Evolutionary conservation across 768 basidiomycete genomes (phyloP).

Genomic region (Epithele typhae): DNA sequence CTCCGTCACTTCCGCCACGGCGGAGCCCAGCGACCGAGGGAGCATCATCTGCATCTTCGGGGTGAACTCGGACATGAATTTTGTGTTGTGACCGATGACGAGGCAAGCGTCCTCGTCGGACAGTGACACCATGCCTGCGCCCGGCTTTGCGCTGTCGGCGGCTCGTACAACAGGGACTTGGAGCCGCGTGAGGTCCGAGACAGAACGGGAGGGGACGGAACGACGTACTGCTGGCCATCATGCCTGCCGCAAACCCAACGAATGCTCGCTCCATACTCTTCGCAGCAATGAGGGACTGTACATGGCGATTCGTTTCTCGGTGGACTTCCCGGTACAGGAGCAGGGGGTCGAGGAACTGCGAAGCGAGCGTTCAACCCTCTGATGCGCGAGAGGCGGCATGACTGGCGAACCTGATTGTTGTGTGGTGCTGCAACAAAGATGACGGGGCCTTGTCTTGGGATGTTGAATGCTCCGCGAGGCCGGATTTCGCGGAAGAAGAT

Average conservation of each 20-base stretch:
- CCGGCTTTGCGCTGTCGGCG: slow-evolving; percentile 76
- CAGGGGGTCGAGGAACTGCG: slow-evolving; percentile 89
- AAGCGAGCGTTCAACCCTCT: not conserved
- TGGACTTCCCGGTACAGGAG: slow-evolving; percentile 74
- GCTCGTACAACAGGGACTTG: slow-evolving; percentile 92
- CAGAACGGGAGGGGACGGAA: too few relatives aligned
- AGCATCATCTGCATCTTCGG: slow-evolving; percentile 86
- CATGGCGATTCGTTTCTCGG: slow-evolving; percentile 75
- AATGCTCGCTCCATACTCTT: slow-evolving; percentile 78
- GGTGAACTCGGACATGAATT: slow-evolving; percentile 61
- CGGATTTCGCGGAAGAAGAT: slow-evolving; percentile 97
- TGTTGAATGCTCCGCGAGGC: slow-evolving; percentile 91
- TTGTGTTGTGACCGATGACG: slow-evolving; percentile 79
- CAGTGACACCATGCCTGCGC: slow-evolving; percentile 66
- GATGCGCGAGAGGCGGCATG: slow-evolving; percentile 60
- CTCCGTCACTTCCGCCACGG: slow-evolving; percentile 79
- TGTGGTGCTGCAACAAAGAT: slow-evolving; percentile 38
- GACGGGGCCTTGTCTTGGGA: slow-evolving; percentile 84
- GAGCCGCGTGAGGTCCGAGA: too few relatives aligned
- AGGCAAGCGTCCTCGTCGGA: slow-evolving; percentile 74
- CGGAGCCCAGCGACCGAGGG: slow-evolving; percentile 72
- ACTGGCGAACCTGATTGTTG: slow-evolving; percentile 21
- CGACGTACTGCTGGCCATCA: slow-evolving; percentile 83
- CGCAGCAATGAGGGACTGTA: slow-evolving; percentile 86
- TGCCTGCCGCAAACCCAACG: slow-evolving; percentile 74